Evolutionary conservation across 2,329 filamentous ascomycete genomes (phyloP), one percentile per base, ranked within the genome.

Genomic region (Nemania sp.): DNA sequence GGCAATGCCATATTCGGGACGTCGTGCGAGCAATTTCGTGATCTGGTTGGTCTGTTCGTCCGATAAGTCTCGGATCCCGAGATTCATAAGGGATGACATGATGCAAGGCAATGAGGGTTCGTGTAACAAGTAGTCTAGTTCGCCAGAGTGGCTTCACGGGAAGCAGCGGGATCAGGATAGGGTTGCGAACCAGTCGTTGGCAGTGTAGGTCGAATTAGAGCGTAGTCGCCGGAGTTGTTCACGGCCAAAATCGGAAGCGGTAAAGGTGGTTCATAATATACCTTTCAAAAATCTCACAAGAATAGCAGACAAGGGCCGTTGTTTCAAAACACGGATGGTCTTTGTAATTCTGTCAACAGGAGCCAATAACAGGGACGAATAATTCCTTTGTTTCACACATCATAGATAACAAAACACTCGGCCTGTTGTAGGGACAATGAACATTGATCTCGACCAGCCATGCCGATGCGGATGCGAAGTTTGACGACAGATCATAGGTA

Each of bases 1-100:
- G 7, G 68, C 68, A 46, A 72, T 65, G 42, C 68, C 67, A 48
- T 74, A 72, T 43, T 72, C 67, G 1, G 72, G 71, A 5, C 74
- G 73, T 35, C 79, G 75, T 59, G 70, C 73, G 15, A 81, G 73
- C 5, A 80, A 52, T 3, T 62, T 60, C 0, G 77, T 76, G 18
- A 81, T 69, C 40, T 70, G 67, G 34, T 65, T 54, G 42, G 79
- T 67, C 9, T 71, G 68, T 5, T 66, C 63, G 37, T 62, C 54
- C 12, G 71, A 67, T 13, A 74, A 50, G n/a, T 69, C 64, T 29
- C 62, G 64, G 39, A 75, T 54, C 5, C 66, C 58, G 32, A 71
- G 57, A 51, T 68, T 71, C 67, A 71, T n/a, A n/a, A n/a, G n/a
- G n/a, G n/a, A n/a, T 72, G 13, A 40, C 17, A 25, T n/a, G n/a